phyloP scores from a whole-genome alignment of 1,284 basidiomycete genomes.

The Moesziomyces antarcticus region DNA sequence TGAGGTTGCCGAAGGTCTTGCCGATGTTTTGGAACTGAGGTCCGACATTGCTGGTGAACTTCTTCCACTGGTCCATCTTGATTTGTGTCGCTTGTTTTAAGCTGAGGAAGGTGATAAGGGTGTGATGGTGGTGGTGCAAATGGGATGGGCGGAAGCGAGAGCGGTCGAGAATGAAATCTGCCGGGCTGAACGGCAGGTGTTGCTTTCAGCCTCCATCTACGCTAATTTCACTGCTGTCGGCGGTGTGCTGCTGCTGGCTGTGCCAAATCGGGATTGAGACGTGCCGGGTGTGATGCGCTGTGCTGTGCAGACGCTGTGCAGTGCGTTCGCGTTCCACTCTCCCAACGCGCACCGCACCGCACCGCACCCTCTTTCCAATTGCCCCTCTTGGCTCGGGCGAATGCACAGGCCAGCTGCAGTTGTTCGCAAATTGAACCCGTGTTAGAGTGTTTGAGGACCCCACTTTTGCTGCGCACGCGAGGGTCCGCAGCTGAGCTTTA shows the following conservation, averaged over 20 bases:
- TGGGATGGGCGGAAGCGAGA: background rate
- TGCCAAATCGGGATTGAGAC: background rate
- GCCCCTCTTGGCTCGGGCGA: background rate
- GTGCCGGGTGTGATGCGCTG: slow-evolving; percentile 6
- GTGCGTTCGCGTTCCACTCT: too few species aligned
- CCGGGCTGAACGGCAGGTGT: slow-evolving; percentile 7
- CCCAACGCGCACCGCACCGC: too few species aligned
- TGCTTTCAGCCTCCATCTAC: slow-evolving; percentile 14
- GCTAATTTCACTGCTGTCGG: too few species aligned
- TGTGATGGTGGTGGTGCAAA: slow-evolving; percentile 2
- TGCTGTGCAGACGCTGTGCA: slow-evolving; percentile 5
- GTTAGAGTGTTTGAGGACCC: background rate
- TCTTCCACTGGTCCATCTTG: slow-evolving; percentile 80
- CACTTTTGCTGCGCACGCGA: background rate
- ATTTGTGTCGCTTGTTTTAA: background rate
- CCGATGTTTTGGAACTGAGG: slow-evolving; percentile 73
- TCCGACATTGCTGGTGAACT: slow-evolving; percentile 56
- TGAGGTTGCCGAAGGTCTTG: slow-evolving; percentile 85
- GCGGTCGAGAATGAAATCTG: too few species aligned
- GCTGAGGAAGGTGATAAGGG: background rate
- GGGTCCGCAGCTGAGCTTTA: background rate
- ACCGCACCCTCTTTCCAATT: too few species aligned
- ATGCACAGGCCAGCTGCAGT: background rate
- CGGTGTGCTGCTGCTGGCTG: too few species aligned
- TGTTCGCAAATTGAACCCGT: background rate